Percentiles rank a stretch among this genome's conserved stretches.
Evolutionary conservation across 2,329 filamentous ascomycete species (phyloP).

Genomic region (Chaetomium sp.): DNA sequence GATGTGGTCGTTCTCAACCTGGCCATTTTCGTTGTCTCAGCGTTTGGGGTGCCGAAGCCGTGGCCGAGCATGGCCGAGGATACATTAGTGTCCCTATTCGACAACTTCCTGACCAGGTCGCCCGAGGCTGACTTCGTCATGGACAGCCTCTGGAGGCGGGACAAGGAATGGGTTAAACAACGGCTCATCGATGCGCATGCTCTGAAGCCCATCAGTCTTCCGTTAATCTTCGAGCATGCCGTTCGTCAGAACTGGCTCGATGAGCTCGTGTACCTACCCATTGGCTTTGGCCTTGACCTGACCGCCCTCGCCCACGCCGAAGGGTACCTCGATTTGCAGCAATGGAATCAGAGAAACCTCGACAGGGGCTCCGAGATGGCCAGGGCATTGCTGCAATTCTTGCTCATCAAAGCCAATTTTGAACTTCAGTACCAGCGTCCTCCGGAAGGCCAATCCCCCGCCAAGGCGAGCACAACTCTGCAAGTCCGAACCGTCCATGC

Average conservation of each 20-base stretch:
- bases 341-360: conserved; percentile 70
- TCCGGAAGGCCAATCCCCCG: conserved; percentile 51
- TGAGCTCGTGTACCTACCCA: conserved; percentile 68
- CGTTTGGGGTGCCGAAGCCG: conserved; percentile 68
- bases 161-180: conserved; percentile 77
- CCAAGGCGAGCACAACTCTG: conserved; percentile 64
- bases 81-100: conserved; percentile 70
- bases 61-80: conserved; percentile 71
- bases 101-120: conserved; percentile 75
- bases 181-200: conserved; percentile 74
- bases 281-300: conserved; percentile 81
- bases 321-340: conserved; percentile 68
- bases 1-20: conserved; percentile 66
- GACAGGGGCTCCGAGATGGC: conserved; percentile 63
- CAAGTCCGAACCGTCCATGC: conserved; percentile 79
- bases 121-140: conserved; percentile 81
- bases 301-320: conserved; percentile 79
- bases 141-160: conserved; percentile 85
- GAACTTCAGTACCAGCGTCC: conserved; percentile 68
- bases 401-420: conserved; percentile 76
- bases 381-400: conserved; percentile 67
- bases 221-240: conserved; percentile 71
- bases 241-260: conserved; percentile 78
- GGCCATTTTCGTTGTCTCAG: conserved; percentile 71
- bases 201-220: conserved; percentile 59